phyloP scores from a whole-genome alignment of 352 stramenopile species.

The Peronospora destructor region DNA sequence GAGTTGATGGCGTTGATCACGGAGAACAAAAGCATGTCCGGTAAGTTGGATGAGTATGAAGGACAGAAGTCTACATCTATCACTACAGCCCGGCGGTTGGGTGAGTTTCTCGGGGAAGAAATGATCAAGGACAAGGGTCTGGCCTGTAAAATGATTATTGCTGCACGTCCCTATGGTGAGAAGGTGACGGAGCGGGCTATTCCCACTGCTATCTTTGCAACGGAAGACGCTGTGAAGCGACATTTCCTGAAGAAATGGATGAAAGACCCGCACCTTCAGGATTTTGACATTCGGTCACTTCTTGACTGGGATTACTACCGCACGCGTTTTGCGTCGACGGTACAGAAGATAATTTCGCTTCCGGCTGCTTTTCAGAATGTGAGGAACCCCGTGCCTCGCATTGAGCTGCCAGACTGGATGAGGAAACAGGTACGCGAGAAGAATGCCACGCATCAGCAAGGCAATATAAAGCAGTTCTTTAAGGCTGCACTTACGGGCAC shows the following conservation, averaged over 20 bases:
- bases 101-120: slow-evolving; percentile 96
- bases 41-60: slow-evolving; percentile 95
- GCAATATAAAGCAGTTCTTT: slow-evolving; percentile 90
- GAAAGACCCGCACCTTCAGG: slow-evolving; percentile 87
- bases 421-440: slow-evolving; percentile 89
- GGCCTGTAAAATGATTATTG: slow-evolving; percentile 98
- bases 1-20: slow-evolving; percentile 97
- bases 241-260: slow-evolving; percentile 98
- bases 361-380: slow-evolving; percentile 96
- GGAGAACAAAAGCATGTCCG: slow-evolving; percentile 98
- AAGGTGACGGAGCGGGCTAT: slow-evolving; percentile 97
- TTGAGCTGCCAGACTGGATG: slow-evolving; percentile 96
- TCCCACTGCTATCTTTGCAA: slow-evolving; percentile 96
- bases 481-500: slow-evolving; percentile 25
- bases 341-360: slow-evolving; percentile 99
- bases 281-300: slow-evolving; percentile 91
- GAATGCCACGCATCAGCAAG: slow-evolving; percentile 67
- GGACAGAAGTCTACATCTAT: slow-evolving; percentile 96
- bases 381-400: slow-evolving; percentile 93
- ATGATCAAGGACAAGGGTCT: slow-evolving; percentile 98
- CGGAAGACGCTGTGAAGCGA: slow-evolving; percentile 90
- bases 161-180: slow-evolving; percentile 83
- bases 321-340: slow-evolving; percentile 73
- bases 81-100: slow-evolving; percentile 94
- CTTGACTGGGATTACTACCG: slow-evolving; percentile 99